These are phyloP conservation scores for Xylaria sp. DNA, from an alignment of 2,329 filamentous ascomycete genomes.

Conservation along the genomic window DNA sequence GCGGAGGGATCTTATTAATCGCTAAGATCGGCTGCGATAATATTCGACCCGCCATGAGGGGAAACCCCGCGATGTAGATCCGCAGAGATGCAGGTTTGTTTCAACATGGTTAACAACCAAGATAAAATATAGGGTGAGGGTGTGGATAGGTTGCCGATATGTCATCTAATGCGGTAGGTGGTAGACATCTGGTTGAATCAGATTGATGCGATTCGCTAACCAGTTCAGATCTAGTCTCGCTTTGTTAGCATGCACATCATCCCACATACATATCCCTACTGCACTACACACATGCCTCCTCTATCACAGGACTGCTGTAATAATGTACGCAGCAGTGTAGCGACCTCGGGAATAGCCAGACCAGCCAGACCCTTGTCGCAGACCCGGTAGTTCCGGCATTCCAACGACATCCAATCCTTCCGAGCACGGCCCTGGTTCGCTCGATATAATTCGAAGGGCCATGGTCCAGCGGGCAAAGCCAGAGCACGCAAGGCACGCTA, in stretches of 20 bases:
- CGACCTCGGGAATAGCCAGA: slow-evolving; percentile 12
- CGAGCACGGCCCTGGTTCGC: slow-evolving; percentile 26
- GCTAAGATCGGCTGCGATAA: slow-evolving; percentile 26
- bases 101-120: slow-evolving; percentile 18
- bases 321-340: too few species aligned
- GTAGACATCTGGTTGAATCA: slow-evolving; percentile 5
- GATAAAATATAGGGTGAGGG: slow-evolving; percentile 17
- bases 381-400: slow-evolving; percentile 31
- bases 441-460: slow-evolving; percentile 29
- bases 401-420: slow-evolving; percentile 32
- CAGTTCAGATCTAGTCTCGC: slow-evolving; percentile 11
- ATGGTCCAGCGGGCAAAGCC: slow-evolving; percentile 4
- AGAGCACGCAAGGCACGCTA: slow-evolving; percentile 36
- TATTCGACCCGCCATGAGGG: slow-evolving; percentile 7
- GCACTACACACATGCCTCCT: slow-evolving; percentile 25
- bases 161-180: slow-evolving; percentile 28
- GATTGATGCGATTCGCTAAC: slow-evolving; percentile 24
- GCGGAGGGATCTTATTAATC: slow-evolving; percentile 14
- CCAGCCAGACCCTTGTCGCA: slow-evolving; percentile 16
- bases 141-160: slow-evolving; percentile 11
- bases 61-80: slow-evolving; percentile 14
- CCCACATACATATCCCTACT: slow-evolving; percentile 23
- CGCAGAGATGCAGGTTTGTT: slow-evolving; percentile 19
- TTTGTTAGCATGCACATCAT: slow-evolving; percentile 31
- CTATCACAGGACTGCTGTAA: slow-evolving; percentile 32